Evolutionary conservation across 257 asterid genomes (phyloP).

Genomic region (Plantago ovata): DNA sequence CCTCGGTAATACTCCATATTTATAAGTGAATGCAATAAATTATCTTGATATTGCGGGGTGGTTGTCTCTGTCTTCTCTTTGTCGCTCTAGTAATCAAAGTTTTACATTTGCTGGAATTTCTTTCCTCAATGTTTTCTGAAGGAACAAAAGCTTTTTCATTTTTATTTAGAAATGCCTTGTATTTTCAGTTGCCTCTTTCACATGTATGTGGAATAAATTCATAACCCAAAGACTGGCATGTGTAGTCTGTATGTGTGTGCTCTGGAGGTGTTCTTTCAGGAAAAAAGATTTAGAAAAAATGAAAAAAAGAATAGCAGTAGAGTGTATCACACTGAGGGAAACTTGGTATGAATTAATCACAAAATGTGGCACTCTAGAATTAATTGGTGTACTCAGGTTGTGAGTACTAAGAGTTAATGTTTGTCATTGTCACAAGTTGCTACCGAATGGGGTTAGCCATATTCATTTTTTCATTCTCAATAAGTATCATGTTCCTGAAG

Average conservation of each 20-base stretch:
- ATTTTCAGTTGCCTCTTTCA: neutral
- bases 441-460: neutral
- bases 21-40: constrained; percentile 1
- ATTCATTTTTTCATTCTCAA: neutral
- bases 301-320: neutral
- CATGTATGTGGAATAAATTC: neutral
- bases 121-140: neutral
- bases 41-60: neutral
- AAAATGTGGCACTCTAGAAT: neutral
- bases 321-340: no score
- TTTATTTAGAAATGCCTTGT: neutral
- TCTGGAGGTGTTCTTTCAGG: neutral
- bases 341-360: no score
- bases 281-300: neutral
- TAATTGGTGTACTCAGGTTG: neutral
- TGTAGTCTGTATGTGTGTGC: neutral
- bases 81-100: neutral
- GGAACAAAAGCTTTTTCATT: neutral
- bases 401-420: neutral
- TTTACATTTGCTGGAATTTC: neutral
- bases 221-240: neutral
- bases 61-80: constrained; percentile 3
- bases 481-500: no score
- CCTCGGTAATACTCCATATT: constrained; percentile 47
- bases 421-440: neutral